phyloP scores from a whole-genome alignment of 805 yeast genomes.

The Metschnikowia shivogae region DNA sequence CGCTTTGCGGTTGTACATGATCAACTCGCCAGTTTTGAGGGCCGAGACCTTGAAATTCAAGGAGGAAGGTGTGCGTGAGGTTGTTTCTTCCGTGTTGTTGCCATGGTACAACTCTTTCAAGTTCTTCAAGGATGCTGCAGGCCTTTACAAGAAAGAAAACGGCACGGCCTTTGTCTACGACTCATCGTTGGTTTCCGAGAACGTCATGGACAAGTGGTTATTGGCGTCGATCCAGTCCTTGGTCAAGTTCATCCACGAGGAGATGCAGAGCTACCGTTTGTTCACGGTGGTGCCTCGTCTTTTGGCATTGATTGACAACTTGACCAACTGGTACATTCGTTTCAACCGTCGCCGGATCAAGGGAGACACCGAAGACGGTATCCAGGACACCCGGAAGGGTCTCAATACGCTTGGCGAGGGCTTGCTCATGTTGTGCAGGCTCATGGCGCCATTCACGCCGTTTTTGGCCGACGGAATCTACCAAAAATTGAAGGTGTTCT shows the following conservation, averaged over 20 bases:
- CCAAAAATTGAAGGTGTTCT: conserved; percentile 62
- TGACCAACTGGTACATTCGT: conserved; percentile 98
- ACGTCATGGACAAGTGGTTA: conserved; percentile 98
- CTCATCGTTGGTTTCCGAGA: conserved; percentile 57
- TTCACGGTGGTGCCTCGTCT: conserved; percentile 95
- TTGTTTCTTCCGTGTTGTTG: conserved; percentile 87
- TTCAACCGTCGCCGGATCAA: conserved; percentile 96
- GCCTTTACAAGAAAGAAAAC: conserved; percentile 72
- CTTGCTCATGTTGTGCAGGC: conserved; percentile 79
- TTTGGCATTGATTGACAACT: conserved; percentile 81
- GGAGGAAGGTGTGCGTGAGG: conserved; percentile 98
- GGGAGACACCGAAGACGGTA: conserved; percentile 75
- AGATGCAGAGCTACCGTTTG: conserved; percentile 85
- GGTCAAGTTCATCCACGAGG: conserved; percentile 77
- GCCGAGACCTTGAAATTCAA: conserved; percentile 96
- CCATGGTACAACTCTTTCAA: conserved; percentile 99
- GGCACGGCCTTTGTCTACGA: conserved; percentile 71
- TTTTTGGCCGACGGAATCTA: conserved; percentile 89
- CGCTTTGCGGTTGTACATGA: conserved; percentile 90
- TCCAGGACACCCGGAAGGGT: conserved; percentile 79
- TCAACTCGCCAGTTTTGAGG: conserved; percentile 94
- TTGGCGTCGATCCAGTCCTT: conserved; percentile 94
- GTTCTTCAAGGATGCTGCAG: conserved; percentile 92
- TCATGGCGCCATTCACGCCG: conserved; percentile 99
- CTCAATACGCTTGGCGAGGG: conserved; percentile 90